Percentiles rank a stretch among this genome's conserved stretches.
These are phyloP conservation scores for Alternaria longipes DNA, from an alignment of 2,329 filamentous ascomycete genomes.

Conservation along the genomic window DNA sequence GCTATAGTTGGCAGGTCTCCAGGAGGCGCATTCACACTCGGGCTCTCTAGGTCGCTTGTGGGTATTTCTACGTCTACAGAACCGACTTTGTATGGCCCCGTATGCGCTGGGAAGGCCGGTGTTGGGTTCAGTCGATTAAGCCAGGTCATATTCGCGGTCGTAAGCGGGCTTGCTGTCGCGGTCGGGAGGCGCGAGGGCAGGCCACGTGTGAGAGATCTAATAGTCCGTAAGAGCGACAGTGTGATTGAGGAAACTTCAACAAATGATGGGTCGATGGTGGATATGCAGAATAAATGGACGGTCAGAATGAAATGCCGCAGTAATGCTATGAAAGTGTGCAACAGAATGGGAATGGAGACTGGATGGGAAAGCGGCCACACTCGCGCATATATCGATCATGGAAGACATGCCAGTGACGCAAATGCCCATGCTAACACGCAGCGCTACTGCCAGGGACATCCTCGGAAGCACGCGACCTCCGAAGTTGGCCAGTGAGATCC, in stretches of 20 bases:
- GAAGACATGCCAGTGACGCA: conserved; percentile 35
- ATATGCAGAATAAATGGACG: not conserved
- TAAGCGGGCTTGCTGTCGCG: conserved; percentile 16
- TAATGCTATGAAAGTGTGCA: not conserved
- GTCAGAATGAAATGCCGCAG: not conserved
- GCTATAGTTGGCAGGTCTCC: conserved; percentile 72
- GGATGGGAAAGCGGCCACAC: not conserved
- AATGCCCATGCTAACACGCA: conserved; percentile 24
- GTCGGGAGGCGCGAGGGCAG: conserved; percentile 22
- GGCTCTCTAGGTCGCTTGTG: conserved; percentile 59
- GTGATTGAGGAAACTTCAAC: conserved; percentile 20
- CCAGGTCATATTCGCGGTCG: conserved; percentile 49
- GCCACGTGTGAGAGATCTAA: conserved; percentile 31
- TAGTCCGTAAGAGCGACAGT: conserved; percentile 42
- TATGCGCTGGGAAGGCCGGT: conserved; percentile 77
- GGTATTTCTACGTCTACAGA: conserved; percentile 84
- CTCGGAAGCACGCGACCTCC: conserved; percentile 37
- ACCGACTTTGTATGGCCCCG: conserved; percentile 80
- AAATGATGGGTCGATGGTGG: not conserved
- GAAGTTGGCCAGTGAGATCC: conserved; percentile 26
- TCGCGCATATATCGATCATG: conserved; percentile 11
- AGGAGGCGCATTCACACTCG: conserved; percentile 63
- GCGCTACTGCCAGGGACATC: conserved; percentile 39
- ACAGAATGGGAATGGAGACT: not conserved
- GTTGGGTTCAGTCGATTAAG: conserved; percentile 68